Percentiles rank a stretch among this genome's conserved stretches.
phyloP scores from a whole-genome alignment of 2,329 filamentous ascomycete genomes.

The Cytospora schulzeri region DNA sequence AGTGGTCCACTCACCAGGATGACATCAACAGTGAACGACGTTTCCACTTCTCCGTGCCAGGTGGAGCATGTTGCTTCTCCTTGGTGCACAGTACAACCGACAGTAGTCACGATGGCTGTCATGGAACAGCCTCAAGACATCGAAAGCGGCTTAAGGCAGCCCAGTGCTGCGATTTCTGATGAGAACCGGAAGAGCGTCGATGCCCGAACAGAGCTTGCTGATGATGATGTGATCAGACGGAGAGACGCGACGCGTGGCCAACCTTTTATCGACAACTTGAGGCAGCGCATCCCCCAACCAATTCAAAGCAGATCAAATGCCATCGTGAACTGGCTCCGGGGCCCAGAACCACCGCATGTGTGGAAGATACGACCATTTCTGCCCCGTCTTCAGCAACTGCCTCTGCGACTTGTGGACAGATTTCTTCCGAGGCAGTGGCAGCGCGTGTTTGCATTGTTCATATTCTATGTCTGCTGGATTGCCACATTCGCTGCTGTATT shows the following conservation, averaged over 20 bases:
- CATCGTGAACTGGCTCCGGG: constrained; percentile 11
- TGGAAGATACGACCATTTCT: constrained; percentile 26
- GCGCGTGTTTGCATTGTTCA: constrained; percentile 6
- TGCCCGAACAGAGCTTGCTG: constrained; percentile 5
- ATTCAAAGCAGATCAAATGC: constrained; percentile 1
- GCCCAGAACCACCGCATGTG: constrained; percentile 4
- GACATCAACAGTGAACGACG: not conserved
- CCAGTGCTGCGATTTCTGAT: not conserved
- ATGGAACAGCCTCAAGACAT: constrained; percentile 5
- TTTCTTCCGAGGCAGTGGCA: constrained; percentile 24
- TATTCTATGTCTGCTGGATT: constrained; percentile 27
- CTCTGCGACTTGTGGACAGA: constrained; percentile 21
- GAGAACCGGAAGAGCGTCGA: constrained; percentile 9
- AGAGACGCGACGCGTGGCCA: not conserved
- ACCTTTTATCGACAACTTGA: constrained; percentile 6
- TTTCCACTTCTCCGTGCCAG: not conserved
- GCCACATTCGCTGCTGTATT: constrained; percentile 23
- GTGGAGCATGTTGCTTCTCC: not conserved
- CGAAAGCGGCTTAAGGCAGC: constrained; percentile 18
- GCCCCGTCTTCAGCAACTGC: constrained; percentile 23
- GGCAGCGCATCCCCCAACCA: constrained; percentile 5
- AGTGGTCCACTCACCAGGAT: not conserved
- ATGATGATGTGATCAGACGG: not conserved
- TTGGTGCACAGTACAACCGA: constrained; percentile 1
- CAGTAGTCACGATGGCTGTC: constrained; percentile 16